Conservation (phyloP, 495 filamentous ascomycete species). For the Physcia stellaris region DNA sequence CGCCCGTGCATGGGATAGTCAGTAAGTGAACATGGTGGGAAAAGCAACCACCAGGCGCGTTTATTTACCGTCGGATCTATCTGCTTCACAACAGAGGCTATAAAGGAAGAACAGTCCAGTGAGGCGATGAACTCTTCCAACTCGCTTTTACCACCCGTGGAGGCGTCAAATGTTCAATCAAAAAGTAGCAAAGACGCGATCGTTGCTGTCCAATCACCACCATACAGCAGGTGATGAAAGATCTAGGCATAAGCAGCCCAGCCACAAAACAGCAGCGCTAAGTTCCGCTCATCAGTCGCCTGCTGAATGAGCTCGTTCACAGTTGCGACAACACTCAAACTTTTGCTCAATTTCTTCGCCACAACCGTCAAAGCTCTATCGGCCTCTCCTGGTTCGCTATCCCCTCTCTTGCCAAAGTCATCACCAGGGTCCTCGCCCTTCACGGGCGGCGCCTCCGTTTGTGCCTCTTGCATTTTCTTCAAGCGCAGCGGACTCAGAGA, state of each 20-base stretch:
- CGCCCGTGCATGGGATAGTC: too few relatives aligned
- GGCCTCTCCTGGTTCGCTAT: conserved; percentile 77
- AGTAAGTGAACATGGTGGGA: too few relatives aligned
- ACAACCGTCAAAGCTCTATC: conserved; percentile 86
- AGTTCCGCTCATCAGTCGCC: conserved; percentile 81
- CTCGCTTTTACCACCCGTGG: too few relatives aligned
- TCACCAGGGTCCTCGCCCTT: conserved; percentile 17
- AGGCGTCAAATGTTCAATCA: too few relatives aligned
- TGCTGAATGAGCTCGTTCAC: conserved; percentile 96
- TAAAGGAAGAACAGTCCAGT: too few relatives aligned
- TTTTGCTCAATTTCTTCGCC: conserved; percentile 85
- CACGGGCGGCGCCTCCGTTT: conserved; percentile 32
- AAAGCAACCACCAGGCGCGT: too few relatives aligned
- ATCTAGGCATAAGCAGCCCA: conserved; percentile 53
- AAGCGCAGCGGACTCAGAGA: conserved; percentile 80
- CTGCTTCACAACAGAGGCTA: too few relatives aligned
- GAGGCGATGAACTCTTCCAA: too few relatives aligned
- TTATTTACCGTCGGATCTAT: too few relatives aligned
- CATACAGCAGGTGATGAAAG: too few relatives aligned
- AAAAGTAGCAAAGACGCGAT: too few relatives aligned
- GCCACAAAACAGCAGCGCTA: conserved; percentile 80
- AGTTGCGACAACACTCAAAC: conserved; percentile 81
- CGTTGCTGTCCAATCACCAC: too few relatives aligned
- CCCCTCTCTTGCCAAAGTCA: conserved; percentile 15
- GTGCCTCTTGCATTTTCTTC: conserved; percentile 56